Base-by-base conservation (phyloP, 148 eudicot species). In the Rhododendron griersonianum region DNA sequence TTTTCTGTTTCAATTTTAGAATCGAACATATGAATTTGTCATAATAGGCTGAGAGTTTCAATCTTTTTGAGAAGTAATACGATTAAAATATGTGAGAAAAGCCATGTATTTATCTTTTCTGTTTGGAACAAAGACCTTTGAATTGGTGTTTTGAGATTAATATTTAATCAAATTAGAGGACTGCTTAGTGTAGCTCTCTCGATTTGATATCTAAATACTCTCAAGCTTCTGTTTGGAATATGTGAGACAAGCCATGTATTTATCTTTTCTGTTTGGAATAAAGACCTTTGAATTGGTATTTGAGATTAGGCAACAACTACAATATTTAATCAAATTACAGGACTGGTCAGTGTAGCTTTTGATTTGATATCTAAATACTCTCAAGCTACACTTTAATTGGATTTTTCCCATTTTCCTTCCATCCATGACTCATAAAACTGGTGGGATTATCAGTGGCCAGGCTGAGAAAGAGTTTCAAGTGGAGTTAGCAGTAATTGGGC, bases 381-480 rank as follows among this genome's bases (percentile, higher is more conserved):
- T 69, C 35, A 69, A 61, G 23, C 15, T 53, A 71, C 74, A 73
- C 85, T 86, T 86, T 75, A 35, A 69, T 81, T 48, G 82, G 71
- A 48, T 48, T 74, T 53, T 18, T 84, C 39, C 16, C 55, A 35
- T 25, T 41, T 67, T 57, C 30, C 45, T 81, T 51, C 8, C 53
- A 83, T 86, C 69, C 85, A n/a, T 80, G 44, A 35, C 88, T 92
- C 33, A 82, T 81, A 30, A 41, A 28, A 86, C 45, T 85, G 71
- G 73, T 74, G 28, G n/a, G 85, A 74, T 80, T 90, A 30, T 85
- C 91, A 97, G 99, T 93, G 99, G 98, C 76, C 99, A 97, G 85
- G 99, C 99, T 9, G 98, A 97, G 89, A 97, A 90, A 87, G 99
- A 97, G 86, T 97, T 97, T 80, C 94, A 93, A 87, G 99, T 95